A percentile compares a stretch with the other conserved stretches of the same genome.
Evolutionary conservation across 2,329 filamentous ascomycete genomes (phyloP).

Genomic region (Didymella arachidicola): DNA sequence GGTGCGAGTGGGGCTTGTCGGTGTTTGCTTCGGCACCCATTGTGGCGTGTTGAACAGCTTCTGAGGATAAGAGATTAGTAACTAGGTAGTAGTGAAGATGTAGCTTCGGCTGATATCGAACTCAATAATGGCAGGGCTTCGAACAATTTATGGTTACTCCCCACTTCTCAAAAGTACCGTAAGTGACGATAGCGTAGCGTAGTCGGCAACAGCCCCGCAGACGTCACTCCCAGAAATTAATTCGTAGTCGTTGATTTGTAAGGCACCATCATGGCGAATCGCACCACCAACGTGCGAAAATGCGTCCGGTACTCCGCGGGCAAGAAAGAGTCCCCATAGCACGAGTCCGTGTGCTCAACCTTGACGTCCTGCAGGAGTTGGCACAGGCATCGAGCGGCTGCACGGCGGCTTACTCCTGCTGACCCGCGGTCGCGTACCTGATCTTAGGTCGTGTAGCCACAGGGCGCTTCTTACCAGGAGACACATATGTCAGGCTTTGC

Average conservation of each 20-base stretch:
- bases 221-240: conserved; percentile 10
- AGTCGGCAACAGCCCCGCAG: conserved; percentile 15
- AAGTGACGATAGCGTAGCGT: conserved; percentile 29
- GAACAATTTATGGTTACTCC: conserved; percentile 35
- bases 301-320: conserved; percentile 5
- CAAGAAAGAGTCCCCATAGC: background rate
- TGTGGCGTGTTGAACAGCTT: conserved; percentile 6
- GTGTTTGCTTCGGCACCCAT: conserved; percentile 37
- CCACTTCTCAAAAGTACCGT: conserved; percentile 28
- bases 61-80: background rate
- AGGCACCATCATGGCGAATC: background rate
- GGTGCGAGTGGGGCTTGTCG: conserved; percentile 41
- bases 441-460: background rate
- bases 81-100: background rate
- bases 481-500: background rate
- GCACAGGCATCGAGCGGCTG: background rate
- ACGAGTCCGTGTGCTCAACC: background rate
- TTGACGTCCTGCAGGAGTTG: background rate
- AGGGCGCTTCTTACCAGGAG: background rate
- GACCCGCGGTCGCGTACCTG: background rate
- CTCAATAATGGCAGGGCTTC: conserved; percentile 8
- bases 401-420: conserved; percentile 7
- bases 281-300: background rate
- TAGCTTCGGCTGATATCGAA: conserved; percentile 9
- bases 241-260: conserved; percentile 16